Evolutionary conservation across 2,329 filamentous ascomycete genomes (phyloP).

Genomic region (Fusarium fracticaudum): DNA sequence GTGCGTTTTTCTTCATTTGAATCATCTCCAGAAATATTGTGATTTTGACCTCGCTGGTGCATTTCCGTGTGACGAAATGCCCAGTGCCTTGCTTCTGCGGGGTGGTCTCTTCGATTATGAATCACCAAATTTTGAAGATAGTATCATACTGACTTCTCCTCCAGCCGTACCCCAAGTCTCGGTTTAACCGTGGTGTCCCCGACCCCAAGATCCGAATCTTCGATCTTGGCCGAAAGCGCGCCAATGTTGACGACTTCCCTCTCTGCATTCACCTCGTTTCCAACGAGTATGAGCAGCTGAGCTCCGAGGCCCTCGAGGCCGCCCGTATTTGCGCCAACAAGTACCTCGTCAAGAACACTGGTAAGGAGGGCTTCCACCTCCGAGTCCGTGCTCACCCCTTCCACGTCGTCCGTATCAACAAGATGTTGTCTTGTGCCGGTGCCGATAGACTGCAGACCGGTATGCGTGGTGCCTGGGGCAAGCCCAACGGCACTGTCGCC

Average conservation of each 20-base stretch:
- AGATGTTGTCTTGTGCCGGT: conserved; percentile 99
- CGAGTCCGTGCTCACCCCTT: conserved; percentile 93
- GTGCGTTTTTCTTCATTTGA: conserved; percentile 62
- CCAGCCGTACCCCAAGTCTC: conserved; percentile 97
- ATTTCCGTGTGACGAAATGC: conserved; percentile 22
- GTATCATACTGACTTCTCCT: conserved; percentile 30
- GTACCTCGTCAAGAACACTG: conserved; percentile 79
- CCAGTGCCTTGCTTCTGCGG: not conserved
- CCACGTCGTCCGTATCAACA: conserved; percentile 99
- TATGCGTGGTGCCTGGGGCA: conserved; percentile 99
- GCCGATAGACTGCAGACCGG: conserved; percentile 99
- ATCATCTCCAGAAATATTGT: conserved; percentile 17
- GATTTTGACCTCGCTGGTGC: conserved; percentile 6
- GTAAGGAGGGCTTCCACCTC: conserved; percentile 80
- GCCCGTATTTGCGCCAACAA: conserved; percentile 99
- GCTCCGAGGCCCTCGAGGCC: conserved; percentile 98
- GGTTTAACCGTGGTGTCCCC: conserved; percentile 99
- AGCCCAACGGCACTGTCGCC: conserved; percentile 98
- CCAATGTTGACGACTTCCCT: conserved; percentile 99
- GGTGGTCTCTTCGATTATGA: conserved; percentile 1
- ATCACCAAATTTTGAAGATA: not conserved
- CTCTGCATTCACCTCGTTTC: conserved; percentile 99
- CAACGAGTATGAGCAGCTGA: conserved; percentile 99
- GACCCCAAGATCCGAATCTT: conserved; percentile 93
- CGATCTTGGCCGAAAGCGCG: conserved; percentile 98